phyloP scores from a whole-genome alignment of 495 filamentous ascomycete species.

The Parathielavia hyrcaniae region DNA sequence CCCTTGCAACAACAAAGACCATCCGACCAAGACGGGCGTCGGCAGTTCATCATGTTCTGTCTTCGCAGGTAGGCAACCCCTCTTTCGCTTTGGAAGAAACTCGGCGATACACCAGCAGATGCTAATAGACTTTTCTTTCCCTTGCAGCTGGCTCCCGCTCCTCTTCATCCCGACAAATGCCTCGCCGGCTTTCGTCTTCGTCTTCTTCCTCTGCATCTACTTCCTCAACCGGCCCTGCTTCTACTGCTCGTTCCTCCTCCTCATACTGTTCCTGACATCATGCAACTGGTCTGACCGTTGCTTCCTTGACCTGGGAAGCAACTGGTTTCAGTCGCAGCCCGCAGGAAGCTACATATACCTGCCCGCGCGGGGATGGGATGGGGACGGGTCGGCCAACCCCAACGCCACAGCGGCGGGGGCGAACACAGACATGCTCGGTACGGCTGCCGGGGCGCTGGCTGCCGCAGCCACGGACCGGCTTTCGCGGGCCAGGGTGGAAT shows the following conservation, averaged over 20 bases:
- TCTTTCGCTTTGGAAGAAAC: not conserved
- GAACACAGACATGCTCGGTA: conserved; percentile 58
- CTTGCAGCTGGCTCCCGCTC: conserved; percentile 58
- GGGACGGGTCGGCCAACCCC: conserved; percentile 26
- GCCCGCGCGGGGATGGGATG: conserved; percentile 24
- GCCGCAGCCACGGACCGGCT: conserved; percentile 60
- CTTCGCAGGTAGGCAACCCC: conserved; percentile 58
- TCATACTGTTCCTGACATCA: conserved; percentile 81
- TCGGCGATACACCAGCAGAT: not conserved
- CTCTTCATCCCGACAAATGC: conserved; percentile 74
- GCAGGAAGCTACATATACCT: conserved; percentile 20
- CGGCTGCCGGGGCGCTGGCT: conserved; percentile 59
- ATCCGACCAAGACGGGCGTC: not conserved
- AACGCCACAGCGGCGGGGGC: conserved; percentile 35
- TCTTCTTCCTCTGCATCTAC: conserved; percentile 86
- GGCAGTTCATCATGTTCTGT: conserved; percentile 63
- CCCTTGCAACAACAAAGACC: not conserved
- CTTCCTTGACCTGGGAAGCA: conserved; percentile 75
- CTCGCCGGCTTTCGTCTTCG: conserved; percentile 77
- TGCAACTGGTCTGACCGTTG: conserved; percentile 89
- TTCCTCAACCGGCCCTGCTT: conserved; percentile 84
- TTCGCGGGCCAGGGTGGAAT: conserved; percentile 53
- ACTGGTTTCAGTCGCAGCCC: conserved; percentile 71
- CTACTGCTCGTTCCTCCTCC: conserved; percentile 82
- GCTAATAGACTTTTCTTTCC: not conserved